Conservation (phyloP, 2,329 filamentous ascomycete species). For the Canariomyces notabilis region DNA sequence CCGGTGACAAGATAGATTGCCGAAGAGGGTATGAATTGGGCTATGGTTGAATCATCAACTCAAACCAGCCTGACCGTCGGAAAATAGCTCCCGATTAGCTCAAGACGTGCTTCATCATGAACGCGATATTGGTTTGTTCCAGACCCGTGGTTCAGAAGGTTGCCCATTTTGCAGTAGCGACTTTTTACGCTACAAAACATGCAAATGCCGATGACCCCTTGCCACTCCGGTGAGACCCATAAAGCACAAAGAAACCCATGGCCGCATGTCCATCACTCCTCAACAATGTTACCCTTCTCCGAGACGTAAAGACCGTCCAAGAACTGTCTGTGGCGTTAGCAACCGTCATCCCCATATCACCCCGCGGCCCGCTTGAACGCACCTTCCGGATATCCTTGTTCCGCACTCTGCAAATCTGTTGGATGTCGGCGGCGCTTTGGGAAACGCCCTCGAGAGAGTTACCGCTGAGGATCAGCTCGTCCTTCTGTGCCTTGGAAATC, state of each 20-base stretch:
- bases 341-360: neutral
- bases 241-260: constrained; percentile 43
- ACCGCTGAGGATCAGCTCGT: constrained; percentile 87
- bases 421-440: constrained; percentile 97
- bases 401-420: constrained; percentile 98
- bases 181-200: constrained; percentile 50
- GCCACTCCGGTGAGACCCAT: constrained; percentile 57
- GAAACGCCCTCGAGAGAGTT: constrained; percentile 98
- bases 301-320: constrained; percentile 99
- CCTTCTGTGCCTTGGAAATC: constrained; percentile 89
- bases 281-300: constrained; percentile 92
- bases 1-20: no score
- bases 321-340: constrained; percentile 57
- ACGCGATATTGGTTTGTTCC: constrained; percentile 21
- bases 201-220: constrained; percentile 54
- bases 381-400: constrained; percentile 99
- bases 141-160: constrained; percentile 28
- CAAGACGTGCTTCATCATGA: constrained; percentile 9
- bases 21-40: neutral
- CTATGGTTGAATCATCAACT: constrained; percentile 7
- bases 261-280: constrained; percentile 49
- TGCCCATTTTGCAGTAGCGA: constrained; percentile 31
- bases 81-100: constrained; percentile 11
- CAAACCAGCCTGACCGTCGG: no score
- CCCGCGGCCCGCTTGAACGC: constrained; percentile 25